Evolutionary conservation across 495 filamentous ascomycete genomes (phyloP), one percentile per base, ranked within the genome.

Genomic region (Trypethelium eluteriae): DNA sequence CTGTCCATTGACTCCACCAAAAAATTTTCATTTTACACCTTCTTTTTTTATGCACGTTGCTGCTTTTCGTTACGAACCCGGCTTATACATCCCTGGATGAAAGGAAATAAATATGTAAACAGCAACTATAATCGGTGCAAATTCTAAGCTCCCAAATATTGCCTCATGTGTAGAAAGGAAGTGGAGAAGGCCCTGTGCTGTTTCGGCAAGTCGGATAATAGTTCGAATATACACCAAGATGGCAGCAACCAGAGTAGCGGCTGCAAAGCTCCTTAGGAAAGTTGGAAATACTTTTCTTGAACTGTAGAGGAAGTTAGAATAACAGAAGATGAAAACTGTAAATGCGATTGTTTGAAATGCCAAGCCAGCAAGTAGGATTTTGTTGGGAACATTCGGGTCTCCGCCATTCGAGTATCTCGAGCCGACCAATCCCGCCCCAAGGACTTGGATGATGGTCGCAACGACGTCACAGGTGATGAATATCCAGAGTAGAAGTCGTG

Each of bases 151-250:
- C 25, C 80, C 82, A 73, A 84, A 84, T 65, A 74, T 83, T 2
- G 77, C 76, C 71, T 84, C 82, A 69, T 80, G 75, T 0, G 76
- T 76, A 41, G 73, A 75, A 62, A 84, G 68, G 38, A 76, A 72
- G n/a, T 78, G 75, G 49, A 71, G 71, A 0, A 85, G 69, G 0
- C 84, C 82, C 70, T 84, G 70, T 0, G 80, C 77, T 2, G 82
- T 84, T 74, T 85, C 83, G 6, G 81, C 82, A 50, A 86, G 73
- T 67, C 83, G 75, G 65, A 85, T 85, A 38, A 73, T 74, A 2
- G 81, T 85, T 32, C 84, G 70, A 66, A 85, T 63, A 72, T 81
- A 84, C 2, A 86, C 72, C 67, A 84, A 72, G 36, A 84, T 36
- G 2, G 79, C 79, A 14, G 79, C 77, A 4, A 73, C 62, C 2